phyloP scores from a whole-genome alignment of 2,329 filamentous ascomycete genomes.

The Fusarium subglutinans region DNA sequence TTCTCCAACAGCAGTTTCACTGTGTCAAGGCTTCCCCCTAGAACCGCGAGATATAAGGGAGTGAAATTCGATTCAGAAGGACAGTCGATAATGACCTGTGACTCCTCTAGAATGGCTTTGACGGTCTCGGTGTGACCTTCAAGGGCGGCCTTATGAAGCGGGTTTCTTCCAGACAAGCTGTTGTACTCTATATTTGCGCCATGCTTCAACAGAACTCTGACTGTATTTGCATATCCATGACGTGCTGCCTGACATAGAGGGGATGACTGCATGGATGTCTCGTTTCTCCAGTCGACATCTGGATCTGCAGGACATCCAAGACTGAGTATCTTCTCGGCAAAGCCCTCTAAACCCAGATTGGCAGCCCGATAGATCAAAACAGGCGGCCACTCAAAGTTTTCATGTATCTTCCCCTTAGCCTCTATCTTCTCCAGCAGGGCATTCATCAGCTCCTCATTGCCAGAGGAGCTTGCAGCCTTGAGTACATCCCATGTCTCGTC shows the following conservation, averaged over 20 bases:
- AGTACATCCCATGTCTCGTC: background rate
- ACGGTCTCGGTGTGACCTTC: background rate
- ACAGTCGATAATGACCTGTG: background rate
- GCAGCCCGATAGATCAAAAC: background rate
- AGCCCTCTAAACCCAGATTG: background rate
- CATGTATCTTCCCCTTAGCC: background rate
- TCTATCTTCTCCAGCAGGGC: background rate
- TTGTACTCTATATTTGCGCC: background rate
- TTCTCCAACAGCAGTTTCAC: background rate
- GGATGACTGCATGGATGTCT: background rate
- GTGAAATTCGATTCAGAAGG: background rate
- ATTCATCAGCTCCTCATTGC: background rate
- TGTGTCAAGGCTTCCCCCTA: background rate
- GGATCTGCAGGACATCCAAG: background rate
- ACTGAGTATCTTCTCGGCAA: background rate
- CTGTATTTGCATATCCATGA: background rate
- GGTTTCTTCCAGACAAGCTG: background rate
- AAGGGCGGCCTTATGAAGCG: background rate
- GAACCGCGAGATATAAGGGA: background rate
- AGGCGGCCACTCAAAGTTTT: background rate
- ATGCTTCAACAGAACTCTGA: background rate
- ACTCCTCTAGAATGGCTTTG: background rate
- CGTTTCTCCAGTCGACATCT: background rate
- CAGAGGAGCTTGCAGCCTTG: fast-evolving
- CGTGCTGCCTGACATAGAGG: background rate